A percentile compares a stretch with the other conserved stretches of the same genome.
phyloP scores from a whole-genome alignment of 73 alveolate species.

The Durusdinium trenchii region DNA sequence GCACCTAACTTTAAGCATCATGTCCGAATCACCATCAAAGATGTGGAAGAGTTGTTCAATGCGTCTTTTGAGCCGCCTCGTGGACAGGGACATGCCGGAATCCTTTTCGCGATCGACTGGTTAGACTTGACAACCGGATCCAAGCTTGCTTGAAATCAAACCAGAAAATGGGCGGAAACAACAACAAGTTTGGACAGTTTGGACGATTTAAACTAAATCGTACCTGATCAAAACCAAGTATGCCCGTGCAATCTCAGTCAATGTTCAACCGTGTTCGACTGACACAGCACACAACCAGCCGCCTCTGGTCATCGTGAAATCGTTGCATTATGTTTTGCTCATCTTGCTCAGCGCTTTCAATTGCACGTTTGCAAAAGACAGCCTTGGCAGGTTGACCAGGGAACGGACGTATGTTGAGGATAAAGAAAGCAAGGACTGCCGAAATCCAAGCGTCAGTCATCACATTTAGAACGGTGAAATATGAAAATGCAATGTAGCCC shows the following conservation, averaged over 20 bases:
- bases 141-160: not conserved
- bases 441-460: conserved; percentile 43
- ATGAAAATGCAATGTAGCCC: conserved; percentile 53
- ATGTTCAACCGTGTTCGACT: not conserved
- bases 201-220: not conserved
- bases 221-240: not conserved
- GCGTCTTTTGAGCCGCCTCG: conserved; percentile 55
- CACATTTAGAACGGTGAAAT: conserved; percentile 68
- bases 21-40: conserved; percentile 41
- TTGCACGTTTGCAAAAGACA: conserved; percentile 68
- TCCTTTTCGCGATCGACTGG: too few species aligned
- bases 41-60: conserved; percentile 63
- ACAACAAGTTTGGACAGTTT: not conserved
- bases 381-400: not conserved
- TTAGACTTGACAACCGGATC: too few species aligned
- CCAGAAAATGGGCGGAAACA: not conserved
- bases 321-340: conserved; percentile 77
- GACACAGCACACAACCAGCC: not conserved
- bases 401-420: not conserved
- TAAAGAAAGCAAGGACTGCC: not conserved
- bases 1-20: too few species aligned
- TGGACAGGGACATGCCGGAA: too few species aligned
- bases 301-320: conserved; percentile 48
- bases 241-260: not conserved
- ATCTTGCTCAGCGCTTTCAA: conserved; percentile 78